These are phyloP conservation scores for Colletotrichum camelliae DNA, from an alignment of 2,329 filamentous ascomycete species.

Conservation along the genomic window DNA sequence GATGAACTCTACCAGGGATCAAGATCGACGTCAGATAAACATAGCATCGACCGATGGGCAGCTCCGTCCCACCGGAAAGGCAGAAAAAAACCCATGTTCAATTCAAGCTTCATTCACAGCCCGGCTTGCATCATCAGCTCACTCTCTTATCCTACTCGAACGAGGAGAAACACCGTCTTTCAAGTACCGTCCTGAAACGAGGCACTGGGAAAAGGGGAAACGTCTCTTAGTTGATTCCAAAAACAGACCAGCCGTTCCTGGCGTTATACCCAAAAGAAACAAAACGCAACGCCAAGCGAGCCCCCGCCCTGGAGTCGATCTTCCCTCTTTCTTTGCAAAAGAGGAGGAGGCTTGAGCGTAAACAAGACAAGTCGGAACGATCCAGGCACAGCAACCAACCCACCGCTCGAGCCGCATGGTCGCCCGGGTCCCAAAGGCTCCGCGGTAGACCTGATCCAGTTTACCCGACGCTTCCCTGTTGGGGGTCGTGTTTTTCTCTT, in stretches of 20 bases:
- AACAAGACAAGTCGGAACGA: background rate
- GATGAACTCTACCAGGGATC: background rate
- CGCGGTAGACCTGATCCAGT: background rate
- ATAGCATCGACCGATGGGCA: background rate
- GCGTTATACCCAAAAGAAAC: background rate
- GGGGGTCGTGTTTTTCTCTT: background rate
- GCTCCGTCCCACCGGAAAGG: background rate
- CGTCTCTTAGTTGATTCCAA: background rate
- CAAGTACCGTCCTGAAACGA: constrained; percentile 10
- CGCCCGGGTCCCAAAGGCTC: background rate
- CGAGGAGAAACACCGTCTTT: background rate
- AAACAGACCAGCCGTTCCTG: constrained; percentile 7
- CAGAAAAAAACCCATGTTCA: background rate
- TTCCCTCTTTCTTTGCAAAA: background rate
- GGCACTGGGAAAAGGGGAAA: background rate
- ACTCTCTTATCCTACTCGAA: background rate
- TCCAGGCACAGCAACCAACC: background rate
- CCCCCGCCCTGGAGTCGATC: background rate
- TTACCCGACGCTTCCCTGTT: background rate
- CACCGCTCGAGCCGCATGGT: constrained; percentile 15
- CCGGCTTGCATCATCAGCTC: background rate
- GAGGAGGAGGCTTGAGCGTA: background rate
- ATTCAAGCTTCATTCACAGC: background rate
- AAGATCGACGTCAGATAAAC: background rate
- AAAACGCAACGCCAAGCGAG: background rate